phyloP scores from a whole-genome alignment of 2,329 filamentous ascomycete genomes.

The Mycosphaerella sp. region DNA sequence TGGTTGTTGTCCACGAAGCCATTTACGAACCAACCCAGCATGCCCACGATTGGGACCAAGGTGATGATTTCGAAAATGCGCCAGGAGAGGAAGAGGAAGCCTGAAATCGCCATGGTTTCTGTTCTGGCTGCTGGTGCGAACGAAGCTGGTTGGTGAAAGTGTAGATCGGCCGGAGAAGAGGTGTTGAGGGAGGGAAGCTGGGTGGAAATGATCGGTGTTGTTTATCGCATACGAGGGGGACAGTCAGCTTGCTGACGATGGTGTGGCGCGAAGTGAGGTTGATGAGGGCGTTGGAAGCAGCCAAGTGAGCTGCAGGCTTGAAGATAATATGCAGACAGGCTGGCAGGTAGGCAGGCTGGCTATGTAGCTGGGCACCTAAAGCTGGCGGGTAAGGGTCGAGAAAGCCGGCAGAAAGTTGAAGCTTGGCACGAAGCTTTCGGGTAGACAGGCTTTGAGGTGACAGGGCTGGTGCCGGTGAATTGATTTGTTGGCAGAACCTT shows the following conservation, averaged over 20 bases:
- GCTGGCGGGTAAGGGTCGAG: no score
- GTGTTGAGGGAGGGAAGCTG: neutral
- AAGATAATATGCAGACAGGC: no score
- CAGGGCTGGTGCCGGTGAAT: neutral
- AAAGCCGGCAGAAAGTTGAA: no score
- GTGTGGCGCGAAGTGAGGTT: no score
- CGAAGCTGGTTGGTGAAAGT: neutral
- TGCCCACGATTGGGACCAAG: slow-evolving; percentile 57
- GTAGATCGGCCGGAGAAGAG: neutral
- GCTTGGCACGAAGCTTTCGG: no score
- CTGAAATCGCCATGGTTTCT: slow-evolving; percentile 43
- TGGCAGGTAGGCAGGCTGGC: no score
- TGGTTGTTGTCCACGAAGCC: slow-evolving; percentile 51
- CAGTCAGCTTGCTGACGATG: no score
- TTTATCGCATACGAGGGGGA: neutral
- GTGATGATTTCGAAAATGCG: slow-evolving; percentile 56
- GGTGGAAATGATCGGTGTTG: neutral
- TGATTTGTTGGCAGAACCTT: no score
- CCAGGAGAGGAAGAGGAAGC: slow-evolving; percentile 57
- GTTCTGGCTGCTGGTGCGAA: neutral
- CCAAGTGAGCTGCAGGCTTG: no score
- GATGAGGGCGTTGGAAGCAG: no score
- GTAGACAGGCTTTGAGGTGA: no score
- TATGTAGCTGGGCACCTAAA: no score
- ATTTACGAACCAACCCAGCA: slow-evolving; percentile 58